These are phyloP conservation scores for Theobroma grandiflorum DNA, from an alignment of 441 rosid genomes.

Conservation along the genomic window DNA sequence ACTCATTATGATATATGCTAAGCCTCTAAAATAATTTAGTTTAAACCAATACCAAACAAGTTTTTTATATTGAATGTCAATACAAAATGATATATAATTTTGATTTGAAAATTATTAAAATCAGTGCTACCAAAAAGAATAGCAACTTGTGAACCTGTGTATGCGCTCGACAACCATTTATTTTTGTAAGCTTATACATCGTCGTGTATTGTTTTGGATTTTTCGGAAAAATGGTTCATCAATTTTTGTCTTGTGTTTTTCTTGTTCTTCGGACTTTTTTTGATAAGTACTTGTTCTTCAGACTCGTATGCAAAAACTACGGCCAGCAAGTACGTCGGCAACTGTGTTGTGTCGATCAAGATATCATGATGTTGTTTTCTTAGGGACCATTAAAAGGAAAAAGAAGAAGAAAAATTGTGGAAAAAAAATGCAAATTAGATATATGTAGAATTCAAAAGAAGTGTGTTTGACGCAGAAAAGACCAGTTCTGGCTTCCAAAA, in stretches of 20 bases:
- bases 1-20: not conserved
- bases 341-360: not conserved
- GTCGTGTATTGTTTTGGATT: conserved; percentile 28
- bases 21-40: not conserved
- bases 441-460: not conserved
- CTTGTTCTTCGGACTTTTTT: not conserved
- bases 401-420: not conserved
- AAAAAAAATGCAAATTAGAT: not conserved
- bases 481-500: not conserved
- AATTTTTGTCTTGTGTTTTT: not conserved
- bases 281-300: not conserved
- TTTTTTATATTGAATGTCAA: conserved; percentile 15
- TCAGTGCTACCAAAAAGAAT: not conserved
- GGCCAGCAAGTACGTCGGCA: not conserved
- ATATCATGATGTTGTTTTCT: not conserved
- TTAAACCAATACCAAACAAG: conserved; percentile 9
- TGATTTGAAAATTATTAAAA: too few relatives aligned
- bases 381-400: not conserved
- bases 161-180: not conserved
- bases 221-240: not conserved
- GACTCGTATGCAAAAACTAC: not conserved
- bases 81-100: not conserved
- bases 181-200: conserved; percentile 18
- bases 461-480: not conserved
- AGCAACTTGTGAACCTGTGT: not conserved